A percentile compares a stretch with the other conserved stretches of the same genome.
These are phyloP conservation scores for Apiospora marii DNA, from an alignment of 2,329 filamentous ascomycete species.

Conservation along the genomic window DNA sequence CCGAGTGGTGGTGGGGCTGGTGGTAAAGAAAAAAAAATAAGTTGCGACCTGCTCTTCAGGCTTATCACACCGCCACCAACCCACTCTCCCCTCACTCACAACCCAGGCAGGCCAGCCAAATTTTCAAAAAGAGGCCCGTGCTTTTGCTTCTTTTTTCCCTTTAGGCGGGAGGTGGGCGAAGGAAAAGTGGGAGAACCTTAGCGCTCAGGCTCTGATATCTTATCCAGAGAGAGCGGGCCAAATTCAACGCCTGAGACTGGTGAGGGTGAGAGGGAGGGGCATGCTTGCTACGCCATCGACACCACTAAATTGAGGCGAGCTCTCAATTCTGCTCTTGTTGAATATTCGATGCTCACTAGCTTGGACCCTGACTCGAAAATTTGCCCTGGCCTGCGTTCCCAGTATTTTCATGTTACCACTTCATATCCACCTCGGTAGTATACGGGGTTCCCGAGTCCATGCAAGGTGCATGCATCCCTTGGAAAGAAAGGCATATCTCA, in stretches of 20 bases:
- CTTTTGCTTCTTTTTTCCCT: conserved; percentile 11
- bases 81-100: conserved; percentile 1
- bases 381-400: conserved; percentile 4
- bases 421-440: conserved; percentile 10
- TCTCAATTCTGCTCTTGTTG: conserved; percentile 7
- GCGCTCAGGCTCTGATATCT: conserved; percentile 19
- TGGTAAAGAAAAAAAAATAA: conserved; percentile 22
- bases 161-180: conserved; percentile 6
- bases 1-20: conserved; percentile 12
- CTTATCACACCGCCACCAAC: conserved; percentile 9
- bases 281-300: background rate
- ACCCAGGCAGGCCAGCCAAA: background rate
- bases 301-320: conserved; percentile 12
- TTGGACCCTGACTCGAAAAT: conserved; percentile 14
- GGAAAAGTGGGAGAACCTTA: background rate
- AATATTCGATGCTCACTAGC: conserved; percentile 7
- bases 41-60: conserved; percentile 13
- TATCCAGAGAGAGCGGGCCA: background rate
- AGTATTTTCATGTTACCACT: background rate
- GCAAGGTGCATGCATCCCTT: conserved; percentile 15
- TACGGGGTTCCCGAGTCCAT: conserved; percentile 14
- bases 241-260: conserved; percentile 5
- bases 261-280: conserved; percentile 18
- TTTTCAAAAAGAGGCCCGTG: conserved; percentile 16
- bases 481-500: background rate